A percentile compares a stretch with the other conserved stretches of the same genome.
Evolutionary conservation across 805 yeast genomes (phyloP).

Genomic region (Scheffersomyces ergatensis): DNA sequence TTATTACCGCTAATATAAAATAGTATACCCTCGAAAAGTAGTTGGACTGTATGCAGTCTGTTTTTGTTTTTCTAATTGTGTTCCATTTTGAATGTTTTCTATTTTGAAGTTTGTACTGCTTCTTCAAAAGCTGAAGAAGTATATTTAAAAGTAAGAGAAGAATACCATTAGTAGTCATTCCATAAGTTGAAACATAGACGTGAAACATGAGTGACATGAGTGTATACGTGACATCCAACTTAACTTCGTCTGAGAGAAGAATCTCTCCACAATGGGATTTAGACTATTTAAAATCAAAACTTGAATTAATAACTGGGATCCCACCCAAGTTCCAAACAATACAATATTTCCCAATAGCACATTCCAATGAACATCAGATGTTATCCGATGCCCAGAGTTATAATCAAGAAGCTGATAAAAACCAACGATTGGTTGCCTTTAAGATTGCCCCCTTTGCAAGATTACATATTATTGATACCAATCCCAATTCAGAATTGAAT

Average conservation of each 20-base stretch:
- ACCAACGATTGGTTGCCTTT: conserved; percentile 18
- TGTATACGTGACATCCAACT: conserved; percentile 58
- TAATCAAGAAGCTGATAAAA: conserved; percentile 13
- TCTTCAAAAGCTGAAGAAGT: no score
- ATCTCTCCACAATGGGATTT: conserved; percentile 63
- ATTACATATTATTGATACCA: conserved; percentile 56
- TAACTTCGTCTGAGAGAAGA: conserved; percentile 69
- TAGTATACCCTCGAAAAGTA: no score
- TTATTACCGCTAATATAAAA: no score
- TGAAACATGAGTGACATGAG: conserved; percentile 42
- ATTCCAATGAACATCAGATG: conserved; percentile 33
- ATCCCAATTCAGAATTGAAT: conserved; percentile 50
- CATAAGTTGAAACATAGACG: no score
- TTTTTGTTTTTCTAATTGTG: no score
- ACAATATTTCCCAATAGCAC: conserved; percentile 40
- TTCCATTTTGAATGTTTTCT: no score
- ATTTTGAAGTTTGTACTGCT: no score
- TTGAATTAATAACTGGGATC: conserved; percentile 76
- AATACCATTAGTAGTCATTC: no score
- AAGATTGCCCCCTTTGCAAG: conserved; percentile 41
- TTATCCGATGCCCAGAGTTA: conserved; percentile 14
- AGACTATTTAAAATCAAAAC: conserved; percentile 45
- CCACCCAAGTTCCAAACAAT: conserved; percentile 55
- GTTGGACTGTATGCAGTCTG: no score
- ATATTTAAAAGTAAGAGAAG: no score